Percentiles rank a stretch among this genome's conserved stretches.
These are phyloP conservation scores for Trametes cubensis DNA, from an alignment of 768 basidiomycete genomes.

Conservation along the genomic window DNA sequence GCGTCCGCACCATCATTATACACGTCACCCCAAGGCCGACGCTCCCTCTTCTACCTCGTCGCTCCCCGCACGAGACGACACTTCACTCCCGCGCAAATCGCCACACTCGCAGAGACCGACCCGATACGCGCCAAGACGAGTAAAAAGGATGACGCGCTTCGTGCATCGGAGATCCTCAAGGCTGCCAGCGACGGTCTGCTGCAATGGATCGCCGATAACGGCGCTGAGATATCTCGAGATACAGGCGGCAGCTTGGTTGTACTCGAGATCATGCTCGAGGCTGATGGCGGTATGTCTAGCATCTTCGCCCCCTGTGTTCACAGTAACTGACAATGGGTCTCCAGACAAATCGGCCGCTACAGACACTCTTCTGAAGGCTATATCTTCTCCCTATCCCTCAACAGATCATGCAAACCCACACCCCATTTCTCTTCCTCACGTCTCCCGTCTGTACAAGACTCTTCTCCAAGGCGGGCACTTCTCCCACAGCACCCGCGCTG, in stretches of 20 bases:
- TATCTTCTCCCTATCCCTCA: constrained; percentile 60
- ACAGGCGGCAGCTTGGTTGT: constrained; percentile 80
- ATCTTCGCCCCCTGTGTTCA: neutral
- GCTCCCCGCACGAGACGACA: constrained; percentile 82
- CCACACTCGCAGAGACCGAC: constrained; percentile 75
- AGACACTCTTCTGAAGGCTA: constrained; percentile 58
- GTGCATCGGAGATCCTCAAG: constrained; percentile 70
- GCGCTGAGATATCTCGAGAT: constrained; percentile 65
- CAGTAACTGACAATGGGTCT: neutral
- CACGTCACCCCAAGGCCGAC: constrained; percentile 71
- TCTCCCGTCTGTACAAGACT: constrained; percentile 83
- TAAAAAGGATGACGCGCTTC: constrained; percentile 71
- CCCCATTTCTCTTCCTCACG: constrained; percentile 79
- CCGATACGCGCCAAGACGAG: constrained; percentile 68
- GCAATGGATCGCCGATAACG: constrained; percentile 67
- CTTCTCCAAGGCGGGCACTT: constrained; percentile 92
- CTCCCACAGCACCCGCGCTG: constrained; percentile 56
- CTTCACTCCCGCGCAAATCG: constrained; percentile 78
- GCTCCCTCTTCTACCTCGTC: constrained; percentile 81
- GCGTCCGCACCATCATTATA: constrained; percentile 59
- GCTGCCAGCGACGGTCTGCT: constrained; percentile 77
- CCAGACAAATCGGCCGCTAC: constrained; percentile 73
- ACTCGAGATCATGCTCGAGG: constrained; percentile 80
- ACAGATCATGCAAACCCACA: constrained; percentile 54
- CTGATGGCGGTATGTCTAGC: constrained; percentile 71